A percentile compares a stretch with the other conserved stretches of the same genome.
Conservation (phyloP, 306 rosid genomes). For the Hippophae gyantsensis region DNA sequence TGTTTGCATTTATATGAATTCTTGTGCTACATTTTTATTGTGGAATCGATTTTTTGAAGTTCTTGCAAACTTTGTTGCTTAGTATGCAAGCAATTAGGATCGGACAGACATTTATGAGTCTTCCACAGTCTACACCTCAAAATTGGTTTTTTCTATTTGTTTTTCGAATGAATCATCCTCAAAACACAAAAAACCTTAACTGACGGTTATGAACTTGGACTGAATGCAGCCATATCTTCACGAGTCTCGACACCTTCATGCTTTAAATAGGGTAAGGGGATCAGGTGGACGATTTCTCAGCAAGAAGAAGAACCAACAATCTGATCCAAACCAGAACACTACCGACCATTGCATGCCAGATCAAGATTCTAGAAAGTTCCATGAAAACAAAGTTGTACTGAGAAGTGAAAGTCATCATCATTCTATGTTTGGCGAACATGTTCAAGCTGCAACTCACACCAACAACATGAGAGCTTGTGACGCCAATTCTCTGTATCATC, state of each 20-base stretch:
- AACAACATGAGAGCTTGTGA: slow-evolving; percentile 35
- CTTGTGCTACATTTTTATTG: neutral
- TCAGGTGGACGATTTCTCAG: slow-evolving; percentile 89
- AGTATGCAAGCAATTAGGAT: too few relatives aligned
- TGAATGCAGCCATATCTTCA: slow-evolving; percentile 84
- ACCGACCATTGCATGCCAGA: slow-evolving; percentile 1
- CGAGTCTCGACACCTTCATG: slow-evolving; percentile 83
- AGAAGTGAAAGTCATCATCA: slow-evolving; percentile 16
- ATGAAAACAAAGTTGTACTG: neutral
- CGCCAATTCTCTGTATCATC: slow-evolving; percentile 13
- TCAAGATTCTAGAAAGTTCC: slow-evolving; percentile 23
- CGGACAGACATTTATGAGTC: too few relatives aligned
- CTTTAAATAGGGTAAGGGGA: slow-evolving; percentile 79
- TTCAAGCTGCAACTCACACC: slow-evolving; percentile 29
- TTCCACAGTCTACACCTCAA: too few relatives aligned
- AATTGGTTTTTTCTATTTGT: too few relatives aligned
- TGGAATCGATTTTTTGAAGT: neutral
- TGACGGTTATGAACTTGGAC: slow-evolving; percentile 5
- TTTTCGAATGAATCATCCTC: too few relatives aligned
- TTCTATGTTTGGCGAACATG: slow-evolving; percentile 21
- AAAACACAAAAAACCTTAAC: too few relatives aligned
- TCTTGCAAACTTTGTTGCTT: too few relatives aligned
- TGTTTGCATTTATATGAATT: neutral
- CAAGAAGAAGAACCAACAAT: slow-evolving; percentile 38
- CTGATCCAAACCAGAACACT: slow-evolving; percentile 12